Conservation (phyloP, 495 filamentous ascomycete species). For the Penicillium coprophilum region DNA sequence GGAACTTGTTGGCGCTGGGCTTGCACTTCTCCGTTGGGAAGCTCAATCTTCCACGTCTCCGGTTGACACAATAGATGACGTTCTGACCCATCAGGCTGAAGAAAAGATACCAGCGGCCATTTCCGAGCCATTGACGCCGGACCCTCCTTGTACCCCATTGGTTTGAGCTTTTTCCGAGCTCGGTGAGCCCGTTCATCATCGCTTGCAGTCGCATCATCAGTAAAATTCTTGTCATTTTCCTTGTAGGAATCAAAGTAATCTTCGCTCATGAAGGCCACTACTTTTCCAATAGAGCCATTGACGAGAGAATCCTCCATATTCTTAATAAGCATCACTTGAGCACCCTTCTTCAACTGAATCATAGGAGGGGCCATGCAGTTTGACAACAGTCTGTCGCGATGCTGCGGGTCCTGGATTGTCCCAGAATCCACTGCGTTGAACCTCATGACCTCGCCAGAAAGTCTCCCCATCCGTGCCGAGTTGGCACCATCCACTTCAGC, state of each 20-base stretch:
- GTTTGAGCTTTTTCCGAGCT: slow-evolving; percentile 51
- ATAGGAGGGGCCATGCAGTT: slow-evolving; percentile 88
- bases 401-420: slow-evolving; percentile 58
- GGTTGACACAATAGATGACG: slow-evolving; percentile 78
- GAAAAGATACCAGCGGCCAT: slow-evolving; percentile 83
- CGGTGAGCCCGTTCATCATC: slow-evolving; percentile 46
- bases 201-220: slow-evolving; percentile 35
- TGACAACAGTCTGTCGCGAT: slow-evolving; percentile 73
- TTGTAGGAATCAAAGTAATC: slow-evolving; percentile 66
- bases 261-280: slow-evolving; percentile 85
- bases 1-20: slow-evolving; percentile 65
- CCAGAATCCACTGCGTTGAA: slow-evolving; percentile 79
- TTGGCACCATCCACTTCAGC: slow-evolving; percentile 89
- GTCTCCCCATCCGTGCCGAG: slow-evolving; percentile 62
- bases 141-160: slow-evolving; percentile 39
- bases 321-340: slow-evolving; percentile 99
- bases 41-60: slow-evolving; percentile 93
- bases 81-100: slow-evolving; percentile 71
- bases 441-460: slow-evolving; percentile 64
- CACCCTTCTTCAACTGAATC: slow-evolving; percentile 82
- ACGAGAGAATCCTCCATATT: slow-evolving; percentile 93
- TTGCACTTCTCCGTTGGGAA: slow-evolving; percentile 92
- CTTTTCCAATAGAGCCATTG: slow-evolving; percentile 87
- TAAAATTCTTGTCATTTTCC: slow-evolving; percentile 55
- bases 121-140: slow-evolving; percentile 40